phyloP scores from a whole-genome alignment of 768 basidiomycete species.

The Lentinula sp. region DNA sequence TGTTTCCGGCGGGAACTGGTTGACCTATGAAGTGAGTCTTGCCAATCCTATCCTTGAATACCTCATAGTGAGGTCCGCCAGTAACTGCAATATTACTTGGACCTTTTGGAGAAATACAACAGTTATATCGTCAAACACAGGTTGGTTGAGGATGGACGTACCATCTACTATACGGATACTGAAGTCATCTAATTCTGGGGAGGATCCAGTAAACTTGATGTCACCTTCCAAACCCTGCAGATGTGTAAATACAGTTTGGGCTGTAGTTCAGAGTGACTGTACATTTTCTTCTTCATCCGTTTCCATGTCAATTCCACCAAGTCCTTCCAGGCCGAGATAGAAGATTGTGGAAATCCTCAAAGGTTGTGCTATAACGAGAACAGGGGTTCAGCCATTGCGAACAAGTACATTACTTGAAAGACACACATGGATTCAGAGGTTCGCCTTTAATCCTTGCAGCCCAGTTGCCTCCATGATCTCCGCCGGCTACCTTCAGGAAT shows the following conservation, averaged over 20 bases:
- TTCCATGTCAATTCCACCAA: conserved; percentile 78
- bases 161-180: conserved; percentile 74
- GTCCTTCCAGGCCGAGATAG: conserved; percentile 83
- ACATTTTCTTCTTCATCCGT: conserved; percentile 74
- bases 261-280: conserved; percentile 15
- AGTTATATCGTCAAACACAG: not conserved
- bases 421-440: conserved; percentile 63
- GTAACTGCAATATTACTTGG: conserved; percentile 49
- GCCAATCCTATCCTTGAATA: conserved; percentile 56
- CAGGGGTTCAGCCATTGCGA: not conserved
- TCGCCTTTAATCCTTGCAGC: conserved; percentile 77
- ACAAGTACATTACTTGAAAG: conserved; percentile 1
- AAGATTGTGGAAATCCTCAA: conserved; percentile 77
- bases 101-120: conserved; percentile 31
- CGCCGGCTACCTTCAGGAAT: conserved; percentile 81
- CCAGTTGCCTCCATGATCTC: conserved; percentile 83
- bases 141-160: conserved; percentile 19
- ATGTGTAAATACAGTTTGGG: conserved; percentile 5
- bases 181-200: conserved; percentile 81
- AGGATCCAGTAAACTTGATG: conserved; percentile 63
- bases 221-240: conserved; percentile 68
- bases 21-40: conserved; percentile 69
- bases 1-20: conserved; percentile 48
- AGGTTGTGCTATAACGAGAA: conserved; percentile 27
- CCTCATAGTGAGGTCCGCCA: conserved; percentile 48